A percentile compares a stretch with the other conserved stretches of the same genome.
These are phyloP conservation scores for Bryopsis sp. DNA, from an alignment of 139 green algal species.

Conservation along the genomic window DNA sequence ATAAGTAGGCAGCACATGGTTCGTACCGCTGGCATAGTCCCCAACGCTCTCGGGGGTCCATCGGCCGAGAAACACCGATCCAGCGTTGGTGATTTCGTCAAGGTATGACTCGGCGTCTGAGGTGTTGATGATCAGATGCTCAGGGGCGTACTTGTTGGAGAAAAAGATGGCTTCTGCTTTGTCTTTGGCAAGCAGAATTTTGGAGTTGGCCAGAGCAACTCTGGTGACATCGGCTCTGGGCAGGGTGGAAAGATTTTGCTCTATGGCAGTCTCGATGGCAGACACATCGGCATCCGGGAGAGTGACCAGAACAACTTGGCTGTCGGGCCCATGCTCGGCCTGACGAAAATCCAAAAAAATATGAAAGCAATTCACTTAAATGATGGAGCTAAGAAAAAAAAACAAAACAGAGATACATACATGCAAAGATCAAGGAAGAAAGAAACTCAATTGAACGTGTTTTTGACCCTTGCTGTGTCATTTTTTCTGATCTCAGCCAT, in stretches of 20 bases:
- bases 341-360: constrained; percentile 21
- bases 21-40: constrained; percentile 96
- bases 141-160: constrained; percentile 90
- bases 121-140: constrained; percentile 97
- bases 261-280: constrained; percentile 65
- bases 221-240: constrained; percentile 72
- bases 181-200: background rate
- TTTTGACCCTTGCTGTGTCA: too few species aligned
- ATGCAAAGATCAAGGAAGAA: too few species aligned
- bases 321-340: constrained; percentile 91
- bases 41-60: constrained; percentile 95
- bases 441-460: too few species aligned
- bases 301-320: constrained; percentile 88
- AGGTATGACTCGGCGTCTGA: constrained; percentile 77
- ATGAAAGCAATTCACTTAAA: background rate
- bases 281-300: constrained; percentile 76
- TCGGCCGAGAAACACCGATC: constrained; percentile 86
- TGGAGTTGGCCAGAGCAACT: constrained; percentile 56
- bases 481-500: too few species aligned
- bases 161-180: constrained; percentile 69
- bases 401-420: too few species aligned
- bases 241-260: constrained; percentile 69
- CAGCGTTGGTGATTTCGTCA: constrained; percentile 76
- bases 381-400: too few species aligned
- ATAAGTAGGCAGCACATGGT: constrained; percentile 97